Evolutionary conservation across 2,329 filamentous ascomycete species (phyloP).

Genomic region (Neopestalotiopsis clavispora): DNA sequence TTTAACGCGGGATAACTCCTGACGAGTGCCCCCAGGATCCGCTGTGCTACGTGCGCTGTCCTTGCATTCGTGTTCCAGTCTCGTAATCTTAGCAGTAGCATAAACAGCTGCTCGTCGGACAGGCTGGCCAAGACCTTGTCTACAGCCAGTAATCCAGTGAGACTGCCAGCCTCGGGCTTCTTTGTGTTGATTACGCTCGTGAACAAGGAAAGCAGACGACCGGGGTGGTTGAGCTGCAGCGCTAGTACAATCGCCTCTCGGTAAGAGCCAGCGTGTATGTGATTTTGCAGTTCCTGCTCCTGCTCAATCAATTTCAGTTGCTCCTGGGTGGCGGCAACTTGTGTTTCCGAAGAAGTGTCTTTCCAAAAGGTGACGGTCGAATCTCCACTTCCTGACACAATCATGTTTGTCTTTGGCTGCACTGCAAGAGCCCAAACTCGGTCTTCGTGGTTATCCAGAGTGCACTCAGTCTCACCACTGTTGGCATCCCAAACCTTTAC

Average conservation of each 20-base stretch:
- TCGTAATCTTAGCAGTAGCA: conserved; percentile 78
- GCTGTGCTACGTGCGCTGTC: conserved; percentile 83
- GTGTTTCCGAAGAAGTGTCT: conserved; percentile 84
- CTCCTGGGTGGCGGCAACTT: conserved; percentile 73
- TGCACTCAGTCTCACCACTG: conserved; percentile 83
- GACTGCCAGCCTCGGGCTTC: conserved; percentile 63
- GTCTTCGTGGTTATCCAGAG: conserved; percentile 95
- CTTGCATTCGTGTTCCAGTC: conserved; percentile 98
- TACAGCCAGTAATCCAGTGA: conserved; percentile 71
- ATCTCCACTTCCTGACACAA: conserved; percentile 91
- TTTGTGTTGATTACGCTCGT: conserved; percentile 73
- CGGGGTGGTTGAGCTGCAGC: conserved; percentile 92
- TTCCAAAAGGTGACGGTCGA: conserved; percentile 95
- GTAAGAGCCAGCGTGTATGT: conserved; percentile 86
- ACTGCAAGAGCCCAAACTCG: conserved; percentile 89
- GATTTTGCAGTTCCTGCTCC: conserved; percentile 92
- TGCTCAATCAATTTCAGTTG: conserved; percentile 85
- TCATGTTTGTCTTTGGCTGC: conserved; percentile 69
- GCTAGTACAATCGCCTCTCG: conserved; percentile 92
- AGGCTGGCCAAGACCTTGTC: conserved; percentile 83
- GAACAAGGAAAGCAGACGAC: conserved; percentile 82
- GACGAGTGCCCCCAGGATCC: conserved; percentile 79
- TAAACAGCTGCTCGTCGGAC: conserved; percentile 84
- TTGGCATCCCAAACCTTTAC: conserved; percentile 96
- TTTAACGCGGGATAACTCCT: conserved; percentile 80